These are phyloP conservation scores for Aspergillus nidulans DNA, from an alignment of 495 filamentous ascomycete species.

Conservation along the genomic window DNA sequence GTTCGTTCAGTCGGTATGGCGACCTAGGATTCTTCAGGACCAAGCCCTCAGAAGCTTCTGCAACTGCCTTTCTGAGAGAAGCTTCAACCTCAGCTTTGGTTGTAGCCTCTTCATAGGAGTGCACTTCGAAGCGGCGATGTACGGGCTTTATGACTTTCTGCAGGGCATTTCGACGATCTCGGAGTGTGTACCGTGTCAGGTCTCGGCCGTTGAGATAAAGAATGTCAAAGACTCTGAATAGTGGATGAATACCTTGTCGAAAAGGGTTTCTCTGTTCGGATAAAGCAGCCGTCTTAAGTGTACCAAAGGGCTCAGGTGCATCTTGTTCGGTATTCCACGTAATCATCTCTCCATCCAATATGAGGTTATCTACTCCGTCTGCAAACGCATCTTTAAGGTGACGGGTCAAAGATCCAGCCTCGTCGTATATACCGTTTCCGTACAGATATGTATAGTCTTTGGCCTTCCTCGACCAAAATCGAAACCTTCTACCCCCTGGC, in stretches of 20 bases:
- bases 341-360: conserved; percentile 97
- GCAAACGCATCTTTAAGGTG: conserved; percentile 76
- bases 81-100: conserved; percentile 70
- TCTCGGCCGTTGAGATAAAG: conserved; percentile 77
- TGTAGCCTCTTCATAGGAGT: conserved; percentile 63
- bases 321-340: conserved; percentile 93
- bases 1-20: conserved; percentile 79
- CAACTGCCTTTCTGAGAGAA: conserved; percentile 74
- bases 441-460: conserved; percentile 98
- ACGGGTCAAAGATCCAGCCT: conserved; percentile 72
- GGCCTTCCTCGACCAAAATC: conserved; percentile 92
- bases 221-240: conserved; percentile 87
- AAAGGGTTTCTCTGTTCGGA: conserved; percentile 76
- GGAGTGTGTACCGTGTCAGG: conserved; percentile 76
- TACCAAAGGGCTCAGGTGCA: conserved; percentile 83
- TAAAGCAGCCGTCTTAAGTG: conserved; percentile 86
- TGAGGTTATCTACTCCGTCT: conserved; percentile 73
- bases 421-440: conserved; percentile 69
- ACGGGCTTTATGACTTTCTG: conserved; percentile 59
- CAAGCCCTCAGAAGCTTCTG: conserved; percentile 83
- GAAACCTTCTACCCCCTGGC: conserved; percentile 69
- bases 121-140: conserved; percentile 76
- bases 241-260: conserved; percentile 66
- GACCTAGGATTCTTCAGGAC: conserved; percentile 93
- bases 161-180: conserved; percentile 75